Base-by-base conservation (phyloP, 2,329 filamentous ascomycete genomes). In the Neophaeococcomyces mojaviensis region DNA sequence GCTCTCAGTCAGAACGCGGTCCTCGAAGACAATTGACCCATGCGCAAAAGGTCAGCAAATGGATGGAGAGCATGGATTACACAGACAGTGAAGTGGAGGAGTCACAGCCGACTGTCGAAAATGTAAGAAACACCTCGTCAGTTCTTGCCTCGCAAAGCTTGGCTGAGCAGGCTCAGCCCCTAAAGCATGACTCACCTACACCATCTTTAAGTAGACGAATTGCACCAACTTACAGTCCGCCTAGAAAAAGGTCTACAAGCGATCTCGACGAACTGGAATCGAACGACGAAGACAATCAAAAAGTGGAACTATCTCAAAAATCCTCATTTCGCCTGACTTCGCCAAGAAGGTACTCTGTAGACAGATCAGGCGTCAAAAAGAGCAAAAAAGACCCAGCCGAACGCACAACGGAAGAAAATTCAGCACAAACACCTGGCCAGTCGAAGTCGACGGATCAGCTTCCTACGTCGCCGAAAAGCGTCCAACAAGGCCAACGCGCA, bases 241-340 rank as follows among this genome's bases (percentile, higher is more conserved):
- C 52, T 33, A 47, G 50, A 18, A 55, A 55, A 41, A 49, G 55
- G 41, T 52, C 51, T 33, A 49, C 51, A 9, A 54, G 51, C 39
- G 49, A 54, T 46, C 39, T 52, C 8, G 50, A 55, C 33, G 42
- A 50, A 20, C 24, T 46, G 15, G 50, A 48, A 20, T 28, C 10
- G 24, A 28, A 28, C 24, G 49, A 52, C 18, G 46, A 47, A 24
- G 44, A 34, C 22, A 32, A 22, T 31, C 34, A 31, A 16, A 49
- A 46, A 15, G 13, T 28, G 7, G 26, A 16, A 32, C 16, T 43
- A 30, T 43, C 46, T 19, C 47, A 49, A 19, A 41, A 42, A 19
- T 34, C 40, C 34, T 48, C 46, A 20, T 41, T 34, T 18, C 48
- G 44, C 44, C 47, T 36, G 12, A 48, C 30, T 19, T 47, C 47